Percentiles rank a stretch among this genome's conserved stretches.
Conservation (phyloP, 768 basidiomycete genomes). For the Hypholoma fasciculare region DNA sequence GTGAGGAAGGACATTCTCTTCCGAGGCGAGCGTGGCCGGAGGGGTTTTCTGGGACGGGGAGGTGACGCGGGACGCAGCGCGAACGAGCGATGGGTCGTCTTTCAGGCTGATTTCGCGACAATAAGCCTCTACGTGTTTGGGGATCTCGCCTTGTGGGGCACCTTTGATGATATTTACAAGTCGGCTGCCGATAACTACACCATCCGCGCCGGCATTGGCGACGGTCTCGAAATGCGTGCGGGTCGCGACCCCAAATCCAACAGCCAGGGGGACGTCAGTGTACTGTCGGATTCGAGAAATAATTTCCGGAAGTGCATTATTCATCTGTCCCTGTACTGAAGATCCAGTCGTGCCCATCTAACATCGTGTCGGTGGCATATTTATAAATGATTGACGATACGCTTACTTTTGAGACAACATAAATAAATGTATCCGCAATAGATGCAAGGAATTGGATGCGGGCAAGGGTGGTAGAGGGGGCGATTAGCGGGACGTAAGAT, state of each 20-base stretch:
- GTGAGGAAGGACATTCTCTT: conserved; percentile 59
- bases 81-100: conserved; percentile 32
- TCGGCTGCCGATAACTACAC: conserved; percentile 90
- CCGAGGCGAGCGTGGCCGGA: conserved; percentile 27
- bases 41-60: conserved; percentile 25
- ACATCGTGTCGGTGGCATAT: conserved; percentile 11
- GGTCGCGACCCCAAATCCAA: conserved; percentile 95
- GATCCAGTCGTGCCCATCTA: conserved; percentile 99
- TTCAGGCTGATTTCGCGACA: conserved; percentile 68
- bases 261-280: conserved; percentile 83
- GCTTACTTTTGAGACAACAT: conserved; percentile 92
- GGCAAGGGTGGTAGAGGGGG: conserved; percentile 85
- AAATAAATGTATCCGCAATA: conserved; percentile 97
- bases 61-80: conserved; percentile 25
- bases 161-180: conserved; percentile 80
- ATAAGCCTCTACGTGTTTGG: conserved; percentile 64
- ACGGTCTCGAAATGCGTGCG: conserved; percentile 87
- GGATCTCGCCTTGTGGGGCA: conserved; percentile 47
- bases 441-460: conserved; percentile 90
- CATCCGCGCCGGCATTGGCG: conserved; percentile 88
- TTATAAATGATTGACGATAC: not conserved
- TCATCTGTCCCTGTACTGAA: conserved; percentile 69
- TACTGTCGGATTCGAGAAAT: conserved; percentile 80
- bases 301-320: conserved; percentile 77
- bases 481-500: conserved; percentile 93